Conservation (phyloP, 2,329 filamentous ascomycete genomes). For the Arachnomyces sp. region DNA sequence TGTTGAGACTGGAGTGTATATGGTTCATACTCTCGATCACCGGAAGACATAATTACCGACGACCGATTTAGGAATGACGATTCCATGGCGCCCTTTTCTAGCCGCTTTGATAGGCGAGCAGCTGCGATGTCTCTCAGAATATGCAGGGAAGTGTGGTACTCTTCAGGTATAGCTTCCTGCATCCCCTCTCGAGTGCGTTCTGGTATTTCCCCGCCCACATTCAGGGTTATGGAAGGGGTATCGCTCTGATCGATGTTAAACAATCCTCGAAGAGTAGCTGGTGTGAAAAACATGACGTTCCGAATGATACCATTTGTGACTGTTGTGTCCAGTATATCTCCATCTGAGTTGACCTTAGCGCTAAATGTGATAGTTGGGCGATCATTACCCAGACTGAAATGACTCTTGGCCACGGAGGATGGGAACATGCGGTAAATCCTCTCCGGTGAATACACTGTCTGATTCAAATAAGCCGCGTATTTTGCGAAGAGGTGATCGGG, state of each 20-base stretch:
- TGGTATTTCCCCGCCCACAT: slow-evolving; percentile 24
- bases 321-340: slow-evolving; percentile 46
- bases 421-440: slow-evolving; percentile 51
- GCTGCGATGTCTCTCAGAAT: slow-evolving; percentile 32
- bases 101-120: slow-evolving; percentile 27
- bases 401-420: slow-evolving; percentile 35
- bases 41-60: neutral
- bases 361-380: slow-evolving; percentile 56
- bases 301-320: slow-evolving; percentile 46
- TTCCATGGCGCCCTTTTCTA: slow-evolving; percentile 33
- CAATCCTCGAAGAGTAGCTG: slow-evolving; percentile 31
- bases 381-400: slow-evolving; percentile 46
- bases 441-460: slow-evolving; percentile 48
- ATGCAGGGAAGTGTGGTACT: slow-evolving; percentile 28
- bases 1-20: slow-evolving; percentile 15
- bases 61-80: slow-evolving; percentile 12
- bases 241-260: slow-evolving; percentile 23
- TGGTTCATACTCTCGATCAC: too few relatives aligned
- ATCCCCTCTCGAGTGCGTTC: slow-evolving; percentile 17
- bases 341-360: slow-evolving; percentile 44
- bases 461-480: slow-evolving; percentile 47
- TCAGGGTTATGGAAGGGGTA: slow-evolving; percentile 16
- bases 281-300: slow-evolving; percentile 48
- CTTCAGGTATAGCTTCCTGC: slow-evolving; percentile 21
- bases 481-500: slow-evolving; percentile 44